phyloP scores from a whole-genome alignment of 805 yeast species.

The Myxozyma udenii region DNA sequence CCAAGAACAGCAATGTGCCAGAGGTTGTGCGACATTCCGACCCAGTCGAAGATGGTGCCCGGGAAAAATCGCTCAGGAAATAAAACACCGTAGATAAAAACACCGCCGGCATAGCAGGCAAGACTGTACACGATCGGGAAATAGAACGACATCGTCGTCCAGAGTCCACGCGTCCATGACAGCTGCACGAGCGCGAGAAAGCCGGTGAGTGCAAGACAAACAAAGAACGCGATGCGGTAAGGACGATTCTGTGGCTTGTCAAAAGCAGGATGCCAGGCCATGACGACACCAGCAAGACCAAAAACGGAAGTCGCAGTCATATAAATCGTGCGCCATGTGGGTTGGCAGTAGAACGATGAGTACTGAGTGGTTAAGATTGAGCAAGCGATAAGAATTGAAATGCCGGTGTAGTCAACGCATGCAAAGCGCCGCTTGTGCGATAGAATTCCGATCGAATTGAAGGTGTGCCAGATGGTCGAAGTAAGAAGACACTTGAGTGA shows the following conservation, averaged over 20 bases:
- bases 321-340: slow-evolving; percentile 48
- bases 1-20: slow-evolving; percentile 92
- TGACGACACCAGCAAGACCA: slow-evolving; percentile 67
- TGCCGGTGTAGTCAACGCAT: slow-evolving; percentile 93
- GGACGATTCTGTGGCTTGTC: slow-evolving; percentile 84
- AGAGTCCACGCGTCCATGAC: slow-evolving; percentile 54
- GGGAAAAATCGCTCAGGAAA: slow-evolving; percentile 77
- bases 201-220: slow-evolving; percentile 75
- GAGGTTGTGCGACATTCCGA: slow-evolving; percentile 89
- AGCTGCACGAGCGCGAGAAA: slow-evolving; percentile 59
- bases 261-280: slow-evolving; percentile 91
- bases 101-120: slow-evolving; percentile 75
- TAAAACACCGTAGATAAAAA: slow-evolving; percentile 78
- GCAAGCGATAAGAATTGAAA: slow-evolving; percentile 83
- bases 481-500: slow-evolving; percentile 73
- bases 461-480: slow-evolving; percentile 89
- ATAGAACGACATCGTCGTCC: slow-evolving; percentile 53
- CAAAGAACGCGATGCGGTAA: slow-evolving; percentile 73
- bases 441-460: slow-evolving; percentile 68
- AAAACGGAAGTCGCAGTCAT: slow-evolving; percentile 60
- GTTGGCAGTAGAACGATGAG: slow-evolving; percentile 64
- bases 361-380: slow-evolving; percentile 85
- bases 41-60: slow-evolving; percentile 40
- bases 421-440: slow-evolving; percentile 66
- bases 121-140: slow-evolving; percentile 70